These are phyloP conservation scores for Lagenaria siceraria DNA, from an alignment of 306 rosid species.

Conservation along the genomic window DNA sequence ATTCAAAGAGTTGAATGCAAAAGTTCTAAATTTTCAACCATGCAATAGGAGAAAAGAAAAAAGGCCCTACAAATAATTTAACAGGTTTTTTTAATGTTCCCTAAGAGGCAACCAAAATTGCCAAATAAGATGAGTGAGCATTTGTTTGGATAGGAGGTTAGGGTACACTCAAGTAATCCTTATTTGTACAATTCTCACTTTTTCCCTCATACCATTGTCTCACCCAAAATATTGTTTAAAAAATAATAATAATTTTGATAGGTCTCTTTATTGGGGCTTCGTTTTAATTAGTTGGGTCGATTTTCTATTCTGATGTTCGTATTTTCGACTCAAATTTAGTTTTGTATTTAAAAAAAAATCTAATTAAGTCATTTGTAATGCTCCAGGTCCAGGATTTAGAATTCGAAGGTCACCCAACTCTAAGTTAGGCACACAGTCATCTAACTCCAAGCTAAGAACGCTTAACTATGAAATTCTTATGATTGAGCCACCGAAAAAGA, in stretches of 20 bases:
- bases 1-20: constrained; percentile 1
- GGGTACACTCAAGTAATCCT: constrained; percentile 11
- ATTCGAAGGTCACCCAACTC: too few relatives aligned
- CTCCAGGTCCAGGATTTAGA: too few relatives aligned
- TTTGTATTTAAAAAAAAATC: too few relatives aligned
- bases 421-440: too few relatives aligned
- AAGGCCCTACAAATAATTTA: constrained; percentile 7
- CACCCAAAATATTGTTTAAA: not conserved
- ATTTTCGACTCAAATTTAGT: too few relatives aligned
- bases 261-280: not conserved
- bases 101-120: not conserved
- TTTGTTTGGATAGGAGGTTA: constrained; percentile 9
- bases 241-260: not conserved
- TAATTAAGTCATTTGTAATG: too few relatives aligned
- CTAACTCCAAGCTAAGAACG: too few relatives aligned
- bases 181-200: not conserved
- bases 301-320: too few relatives aligned
- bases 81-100: not conserved
- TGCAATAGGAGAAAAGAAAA: not conserved
- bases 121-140: not conserved
- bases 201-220: constrained; percentile 1
- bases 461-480: too few relatives aligned
- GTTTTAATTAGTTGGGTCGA: not conserved
- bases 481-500: too few relatives aligned
- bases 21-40: not conserved